Evolutionary conservation across 73 alveolate genomes (phyloP).

Genomic region (Blepharisma japonicum): DNA sequence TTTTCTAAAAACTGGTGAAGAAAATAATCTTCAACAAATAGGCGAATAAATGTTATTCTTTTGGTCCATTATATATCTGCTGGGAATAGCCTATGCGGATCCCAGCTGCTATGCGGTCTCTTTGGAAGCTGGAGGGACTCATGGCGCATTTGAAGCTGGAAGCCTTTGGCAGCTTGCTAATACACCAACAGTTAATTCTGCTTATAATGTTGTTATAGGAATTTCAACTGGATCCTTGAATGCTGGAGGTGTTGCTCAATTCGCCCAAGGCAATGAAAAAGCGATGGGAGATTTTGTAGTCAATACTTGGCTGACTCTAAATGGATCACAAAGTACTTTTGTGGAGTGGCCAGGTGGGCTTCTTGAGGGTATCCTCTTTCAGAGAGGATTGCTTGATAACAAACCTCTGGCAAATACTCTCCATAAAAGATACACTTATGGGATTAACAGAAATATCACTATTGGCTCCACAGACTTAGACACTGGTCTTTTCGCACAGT

Average conservation of each 20-base stretch:
- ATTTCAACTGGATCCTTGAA: slow-evolving; percentile 68
- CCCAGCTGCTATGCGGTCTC: slow-evolving; percentile 42
- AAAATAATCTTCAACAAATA: not conserved
- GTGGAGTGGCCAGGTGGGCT: slow-evolving; percentile 33
- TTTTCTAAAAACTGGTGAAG: no score
- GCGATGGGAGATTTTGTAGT: slow-evolving; percentile 40
- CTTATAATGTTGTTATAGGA: slow-evolving; percentile 64
- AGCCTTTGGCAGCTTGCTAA: slow-evolving; percentile 44
- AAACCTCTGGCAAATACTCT: not conserved
- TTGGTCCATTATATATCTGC: not conserved
- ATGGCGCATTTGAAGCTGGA: slow-evolving; percentile 70
- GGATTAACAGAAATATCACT: not conserved
- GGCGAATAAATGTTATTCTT: not conserved
- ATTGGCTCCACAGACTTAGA: slow-evolving; percentile 13
- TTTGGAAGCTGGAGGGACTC: slow-evolving; percentile 63
- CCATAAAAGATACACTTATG: not conserved
- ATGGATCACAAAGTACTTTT: slow-evolving; percentile 39
- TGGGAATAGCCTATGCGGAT: not conserved
- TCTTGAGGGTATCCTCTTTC: slow-evolving; percentile 7
- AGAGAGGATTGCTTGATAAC: not conserved
- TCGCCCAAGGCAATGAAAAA: slow-evolving; percentile 52
- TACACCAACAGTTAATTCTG: slow-evolving; percentile 38
- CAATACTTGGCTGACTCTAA: slow-evolving; percentile 39
- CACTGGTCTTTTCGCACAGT: not conserved
- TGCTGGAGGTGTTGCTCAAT: slow-evolving; percentile 44